Percentiles rank a stretch among this genome's conserved stretches.
Evolutionary conservation across 129 eudicot genomes (phyloP).

Genomic region (Artemisia tridentata): DNA sequence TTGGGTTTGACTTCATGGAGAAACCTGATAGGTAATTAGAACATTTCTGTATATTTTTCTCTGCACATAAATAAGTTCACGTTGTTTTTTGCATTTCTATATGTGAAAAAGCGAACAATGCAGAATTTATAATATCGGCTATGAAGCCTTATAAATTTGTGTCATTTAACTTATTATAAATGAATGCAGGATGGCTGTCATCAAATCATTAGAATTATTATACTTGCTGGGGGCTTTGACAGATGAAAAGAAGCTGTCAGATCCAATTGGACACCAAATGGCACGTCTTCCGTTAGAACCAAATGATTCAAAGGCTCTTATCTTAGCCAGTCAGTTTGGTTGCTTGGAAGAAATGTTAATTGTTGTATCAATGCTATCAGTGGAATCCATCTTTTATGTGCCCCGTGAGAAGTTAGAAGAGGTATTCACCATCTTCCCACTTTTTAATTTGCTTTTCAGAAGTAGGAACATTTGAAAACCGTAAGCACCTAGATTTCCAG

Average conservation of each 20-base stretch:
- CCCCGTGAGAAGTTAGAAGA: conserved; percentile 93
- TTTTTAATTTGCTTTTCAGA: background rate
- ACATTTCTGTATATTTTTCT: background rate
- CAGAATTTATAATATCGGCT: background rate
- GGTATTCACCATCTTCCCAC: conserved; percentile 40
- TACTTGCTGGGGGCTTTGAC: conserved; percentile 83
- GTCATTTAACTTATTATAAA: no score
- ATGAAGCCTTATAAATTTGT: no score
- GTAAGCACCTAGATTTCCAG: no score
- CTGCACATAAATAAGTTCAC: background rate
- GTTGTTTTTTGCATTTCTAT: background rate
- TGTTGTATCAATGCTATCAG: conserved; percentile 90
- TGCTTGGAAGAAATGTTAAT: conserved; percentile 95
- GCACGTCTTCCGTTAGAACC: conserved; percentile 89
- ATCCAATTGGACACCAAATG: conserved; percentile 94
- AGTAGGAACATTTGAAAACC: no score
- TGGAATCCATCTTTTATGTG: conserved; percentile 83
- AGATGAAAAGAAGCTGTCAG: conserved; percentile 67
- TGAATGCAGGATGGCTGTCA: conserved; percentile 62
- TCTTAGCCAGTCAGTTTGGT: conserved; percentile 74
- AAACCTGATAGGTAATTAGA: conserved; percentile 72
- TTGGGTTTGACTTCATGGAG: conserved; percentile 93
- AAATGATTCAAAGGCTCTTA: conserved; percentile 76
- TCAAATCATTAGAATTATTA: conserved; percentile 70
- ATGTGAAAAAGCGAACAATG: background rate